Evolutionary conservation across 306 rosid species (phyloP), one percentile per base, ranked within the genome.

Genomic region (Astragalus glycyphyllos): DNA sequence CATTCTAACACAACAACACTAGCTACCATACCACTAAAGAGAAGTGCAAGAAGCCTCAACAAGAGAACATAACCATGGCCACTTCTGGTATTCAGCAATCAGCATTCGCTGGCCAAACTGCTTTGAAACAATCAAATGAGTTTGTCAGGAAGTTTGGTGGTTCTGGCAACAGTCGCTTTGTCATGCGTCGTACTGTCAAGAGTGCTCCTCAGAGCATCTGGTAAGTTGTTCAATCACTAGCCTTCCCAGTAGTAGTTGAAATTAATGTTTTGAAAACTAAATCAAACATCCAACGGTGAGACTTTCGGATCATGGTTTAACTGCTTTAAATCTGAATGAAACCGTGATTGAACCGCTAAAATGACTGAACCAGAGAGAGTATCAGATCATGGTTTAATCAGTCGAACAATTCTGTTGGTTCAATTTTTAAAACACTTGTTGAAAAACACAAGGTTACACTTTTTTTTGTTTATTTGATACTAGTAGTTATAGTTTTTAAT

Each of bases 151-250:
- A 67, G 88, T 67, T 58, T 13, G 97, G 97, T 5, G 63, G 76
- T 77, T 11, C 66, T 1, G 87, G 88, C 16, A 84, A 82, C 14
- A 84, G 91, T 72, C 97, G 96, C 76, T 7, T 76, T 46, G 75
- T 85, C 89, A 94, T 89, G 99, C 79, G 99, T 45, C 84, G 98
- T 11, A 94, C 96, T 0, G 87, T 94, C 32, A 90, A 71, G 62
- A 89, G 92, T 74, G 83, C 88, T 76, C 97, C 99, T 16, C 89
- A 87, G 42, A 94, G 99, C 90, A 94, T 94, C 5, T 92, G 98
- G 98, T 94, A 84, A 70, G 44, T 34, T 20, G 34, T 55, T 73
- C 31, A 66, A 31, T 13, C n/a, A 12, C 7, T 40, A 14, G 31
- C 62, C 31, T 67, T 14, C 14, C 14, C 6, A 49, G 8, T 26